Percentiles rank a stretch among this genome's conserved stretches.
Conservation (phyloP, 148 eudicot genomes). For the Dysphania ambrosioides region DNA sequence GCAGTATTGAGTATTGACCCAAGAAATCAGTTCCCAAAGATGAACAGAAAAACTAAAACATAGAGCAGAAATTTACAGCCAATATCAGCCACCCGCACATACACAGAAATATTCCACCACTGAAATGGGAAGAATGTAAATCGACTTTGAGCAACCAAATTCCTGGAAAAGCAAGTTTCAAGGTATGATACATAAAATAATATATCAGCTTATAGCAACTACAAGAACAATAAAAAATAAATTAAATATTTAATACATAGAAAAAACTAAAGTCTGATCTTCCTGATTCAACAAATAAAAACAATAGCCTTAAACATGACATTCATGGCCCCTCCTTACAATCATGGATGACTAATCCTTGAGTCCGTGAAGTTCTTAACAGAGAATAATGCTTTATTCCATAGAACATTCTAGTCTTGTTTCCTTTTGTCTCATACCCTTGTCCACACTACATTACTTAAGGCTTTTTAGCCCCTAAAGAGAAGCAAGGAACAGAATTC, state of each 20-base stretch:
- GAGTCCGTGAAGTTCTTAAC: neutral
- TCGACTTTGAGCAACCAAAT: too few relatives aligned
- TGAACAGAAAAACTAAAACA: neutral
- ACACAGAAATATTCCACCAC: neutral
- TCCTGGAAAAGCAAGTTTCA: neutral
- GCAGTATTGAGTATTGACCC: slow-evolving; percentile 12
- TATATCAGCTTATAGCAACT: neutral
- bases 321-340: neutral
- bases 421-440: neutral
- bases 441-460: too few relatives aligned
- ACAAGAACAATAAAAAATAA: neutral
- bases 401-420: neutral
- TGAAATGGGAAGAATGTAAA: neutral
- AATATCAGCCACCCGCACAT: neutral
- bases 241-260: neutral
- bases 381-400: neutral
- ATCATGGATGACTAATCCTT: neutral
- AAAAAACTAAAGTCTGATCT: neutral
- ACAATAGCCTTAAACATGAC: neutral
- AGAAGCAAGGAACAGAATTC: too few relatives aligned
- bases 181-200: neutral
- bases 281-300: neutral
- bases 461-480: too few relatives aligned
- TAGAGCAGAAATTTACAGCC: too few relatives aligned
- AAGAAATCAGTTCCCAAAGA: slow-evolving; percentile 4